Base-by-base conservation (phyloP, 495 filamentous ascomycete species). In the Aspergillus egyptiacus region DNA sequence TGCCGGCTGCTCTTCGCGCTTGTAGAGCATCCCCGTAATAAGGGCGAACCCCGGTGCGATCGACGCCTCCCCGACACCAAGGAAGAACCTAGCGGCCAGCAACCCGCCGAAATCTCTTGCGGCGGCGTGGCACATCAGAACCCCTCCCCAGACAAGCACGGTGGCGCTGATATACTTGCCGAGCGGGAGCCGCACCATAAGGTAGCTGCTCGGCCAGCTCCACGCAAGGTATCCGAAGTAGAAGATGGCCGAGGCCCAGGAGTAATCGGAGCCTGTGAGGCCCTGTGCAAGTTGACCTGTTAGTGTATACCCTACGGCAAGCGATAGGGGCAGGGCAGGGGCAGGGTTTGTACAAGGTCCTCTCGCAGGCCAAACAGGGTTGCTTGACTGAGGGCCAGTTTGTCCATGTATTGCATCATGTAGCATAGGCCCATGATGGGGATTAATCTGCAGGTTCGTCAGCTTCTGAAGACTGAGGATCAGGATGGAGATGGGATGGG, bases 11-110 rank as follows among this genome's bases (percentile, higher is more conserved):
- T 48, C 34, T 2, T 48, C 45, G 5, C 34, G 24, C 18, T 48
- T 73, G 57, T 78, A 83, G 60, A 74, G 81, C 72, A 79, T 78
- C 7, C 71, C 71, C 32, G 77, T 76, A n/a, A 80, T 73, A 14
- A 82, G 64, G 7, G 77, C 68, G 54, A 82, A 79, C 2, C 73
- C 77, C 0, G 81, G 80, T 23, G 79, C 77, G 6, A 80, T 68
- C 0, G 70, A 71, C 1, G 77, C 76, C 58, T 84, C 79, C 25
- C 71, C 69, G 14, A 78, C 65, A 1, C 79, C 79, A 0, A 80
- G 67, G 40, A 80, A 70, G 61, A 80, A 77, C 20, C 78, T 58
- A 14, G 72, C 69, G 2, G 63, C 65, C 43, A 77, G 68, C 20
- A 83, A 51, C 1, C 74, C 72, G 1, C 58, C 61, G 41, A 72